A percentile compares a stretch with the other conserved stretches of the same genome.
These are phyloP conservation scores for Sungouiozyma intestinalis DNA, from an alignment of 805 yeast species.

Conservation along the genomic window DNA sequence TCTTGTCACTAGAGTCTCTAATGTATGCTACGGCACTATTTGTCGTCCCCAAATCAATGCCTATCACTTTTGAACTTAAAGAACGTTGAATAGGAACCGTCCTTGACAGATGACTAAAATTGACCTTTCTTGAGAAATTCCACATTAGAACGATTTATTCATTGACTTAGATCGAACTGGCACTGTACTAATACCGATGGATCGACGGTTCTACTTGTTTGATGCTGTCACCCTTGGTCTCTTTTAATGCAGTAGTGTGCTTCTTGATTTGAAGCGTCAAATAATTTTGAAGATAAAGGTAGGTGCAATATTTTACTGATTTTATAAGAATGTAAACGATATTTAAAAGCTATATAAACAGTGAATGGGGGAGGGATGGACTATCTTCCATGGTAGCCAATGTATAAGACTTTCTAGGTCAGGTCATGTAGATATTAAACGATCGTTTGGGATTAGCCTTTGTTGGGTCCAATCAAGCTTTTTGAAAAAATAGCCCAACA, in stretches of 20 bases:
- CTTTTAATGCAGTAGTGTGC: no score
- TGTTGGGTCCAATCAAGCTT: neutral
- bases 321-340: no score
- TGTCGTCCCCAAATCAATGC: constrained; percentile 79
- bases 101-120: neutral
- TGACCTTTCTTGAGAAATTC: neutral
- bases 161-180: neutral
- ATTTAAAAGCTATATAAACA: no score
- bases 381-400: no score
- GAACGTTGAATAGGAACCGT: neutral
- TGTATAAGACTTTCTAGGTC: no score
- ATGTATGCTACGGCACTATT: constrained; percentile 69
- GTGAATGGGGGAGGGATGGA: no score
- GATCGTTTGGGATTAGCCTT: neutral
- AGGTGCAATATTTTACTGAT: no score
- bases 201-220: no score
- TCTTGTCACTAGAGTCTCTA: constrained; percentile 36
- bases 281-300: no score
- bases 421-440: neutral
- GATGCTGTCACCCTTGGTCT: no score
- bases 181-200: no score
- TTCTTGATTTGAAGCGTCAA: no score
- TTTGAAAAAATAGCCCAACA: neutral
- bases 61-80: constrained; percentile 38
- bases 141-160: neutral